These are phyloP conservation scores for Aspergillus incahuasiensis DNA, from an alignment of 495 filamentous ascomycete species.

Conservation along the genomic window DNA sequence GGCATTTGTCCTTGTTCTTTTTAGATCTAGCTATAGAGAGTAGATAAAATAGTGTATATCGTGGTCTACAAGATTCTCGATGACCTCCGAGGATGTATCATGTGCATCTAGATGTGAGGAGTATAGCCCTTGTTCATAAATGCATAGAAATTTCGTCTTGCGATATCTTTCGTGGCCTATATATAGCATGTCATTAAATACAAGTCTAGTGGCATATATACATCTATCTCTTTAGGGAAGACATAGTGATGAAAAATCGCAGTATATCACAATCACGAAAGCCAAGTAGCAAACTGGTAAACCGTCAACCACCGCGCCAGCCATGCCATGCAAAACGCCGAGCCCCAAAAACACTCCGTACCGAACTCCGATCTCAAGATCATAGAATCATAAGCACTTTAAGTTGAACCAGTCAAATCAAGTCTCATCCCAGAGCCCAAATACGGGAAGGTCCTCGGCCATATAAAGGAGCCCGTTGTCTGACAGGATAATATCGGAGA, in stretches of 20 bases:
- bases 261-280: not conserved
- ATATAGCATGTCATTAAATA: too few species aligned
- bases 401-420: conserved; percentile 1
- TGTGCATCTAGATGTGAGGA: too few species aligned
- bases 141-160: too few species aligned
- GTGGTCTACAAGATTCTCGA: too few species aligned
- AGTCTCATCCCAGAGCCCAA: conserved; percentile 36
- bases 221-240: too few species aligned
- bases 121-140: too few species aligned
- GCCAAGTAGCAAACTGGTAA: not conserved
- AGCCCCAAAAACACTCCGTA: not conserved
- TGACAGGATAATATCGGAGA: conserved; percentile 38
- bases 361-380: not conserved
- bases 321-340: not conserved
- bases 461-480: conserved; percentile 39
- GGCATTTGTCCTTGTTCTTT: not conserved
- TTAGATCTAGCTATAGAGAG: not conserved
- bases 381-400: not conserved
- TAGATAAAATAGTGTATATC: too few species aligned
- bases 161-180: too few species aligned
- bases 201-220: too few species aligned
- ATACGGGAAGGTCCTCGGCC: conserved; percentile 37
- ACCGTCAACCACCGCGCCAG: not conserved
- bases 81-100: too few species aligned
- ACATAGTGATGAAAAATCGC: too few species aligned